Evolutionary conservation across 306 rosid genomes (phyloP).

Genomic region (Hippophae tibetana): DNA sequence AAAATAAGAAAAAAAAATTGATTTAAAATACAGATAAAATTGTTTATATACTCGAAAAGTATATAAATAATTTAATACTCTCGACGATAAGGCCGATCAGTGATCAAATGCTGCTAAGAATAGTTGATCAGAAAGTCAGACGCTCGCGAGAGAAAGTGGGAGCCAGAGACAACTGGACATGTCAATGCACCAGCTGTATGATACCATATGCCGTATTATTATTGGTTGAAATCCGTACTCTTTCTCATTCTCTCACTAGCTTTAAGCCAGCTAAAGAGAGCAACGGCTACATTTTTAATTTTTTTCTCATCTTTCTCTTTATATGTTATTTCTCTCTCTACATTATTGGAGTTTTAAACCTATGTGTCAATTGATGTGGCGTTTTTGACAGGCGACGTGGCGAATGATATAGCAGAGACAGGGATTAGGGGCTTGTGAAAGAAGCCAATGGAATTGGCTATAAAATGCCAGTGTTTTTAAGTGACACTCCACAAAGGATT

Average conservation of each 20-base stretch:
- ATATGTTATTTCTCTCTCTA: neutral
- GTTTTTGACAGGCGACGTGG: constrained; percentile 22
- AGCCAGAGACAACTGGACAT: constrained; percentile 51
- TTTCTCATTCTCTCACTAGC: constrained; percentile 24
- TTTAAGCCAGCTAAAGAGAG: constrained; percentile 47
- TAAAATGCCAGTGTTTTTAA: constrained; percentile 14
- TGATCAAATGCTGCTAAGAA: too few relatives aligned
- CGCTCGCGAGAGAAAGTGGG: constrained; percentile 20
- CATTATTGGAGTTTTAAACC: constrained; percentile 23
- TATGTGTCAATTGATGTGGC: constrained; percentile 42
- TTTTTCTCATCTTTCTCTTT: neutral
- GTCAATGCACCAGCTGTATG: constrained; percentile 44
- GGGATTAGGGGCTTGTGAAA: constrained; percentile 19
- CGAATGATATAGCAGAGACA: neutral
- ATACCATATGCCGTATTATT: neutral
- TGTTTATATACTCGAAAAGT: too few relatives aligned
- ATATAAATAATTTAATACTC: too few relatives aligned
- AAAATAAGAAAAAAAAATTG: too few relatives aligned
- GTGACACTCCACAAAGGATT: constrained; percentile 10
- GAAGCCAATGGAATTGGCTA: constrained; percentile 43
- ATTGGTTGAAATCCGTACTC: constrained; percentile 17
- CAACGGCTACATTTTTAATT: constrained; percentile 53
- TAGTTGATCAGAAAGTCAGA: neutral
- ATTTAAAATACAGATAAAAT: too few relatives aligned
- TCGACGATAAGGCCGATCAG: too few relatives aligned